These are phyloP conservation scores for Medicago ruthenica DNA, from an alignment of 306 rosid species.

Conservation along the genomic window DNA sequence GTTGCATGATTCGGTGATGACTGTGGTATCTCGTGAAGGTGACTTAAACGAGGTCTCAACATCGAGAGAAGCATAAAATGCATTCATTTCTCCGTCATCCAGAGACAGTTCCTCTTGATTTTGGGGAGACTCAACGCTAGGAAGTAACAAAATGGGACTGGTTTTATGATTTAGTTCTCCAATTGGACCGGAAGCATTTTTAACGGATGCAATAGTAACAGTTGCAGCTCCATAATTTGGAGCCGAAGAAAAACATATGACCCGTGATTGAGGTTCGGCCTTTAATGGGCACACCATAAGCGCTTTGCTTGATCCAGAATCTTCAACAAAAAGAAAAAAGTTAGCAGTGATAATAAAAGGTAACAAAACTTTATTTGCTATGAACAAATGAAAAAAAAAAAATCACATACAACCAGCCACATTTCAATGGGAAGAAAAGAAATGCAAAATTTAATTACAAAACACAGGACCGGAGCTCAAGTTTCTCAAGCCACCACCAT, in stretches of 20 bases:
- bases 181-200: conserved; percentile 19
- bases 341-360: conserved; percentile 16
- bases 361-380: background rate
- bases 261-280: conserved; percentile 48
- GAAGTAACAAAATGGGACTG: conserved; percentile 29
- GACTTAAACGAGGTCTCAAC: conserved; percentile 46
- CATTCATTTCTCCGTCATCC: conserved; percentile 57
- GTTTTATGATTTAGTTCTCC: conserved; percentile 38
- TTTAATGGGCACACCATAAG: conserved; percentile 51
- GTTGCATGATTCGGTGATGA: conserved; percentile 33
- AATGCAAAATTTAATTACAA: conserved; percentile 28
- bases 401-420: conserved; percentile 29
- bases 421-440: conserved; percentile 35
- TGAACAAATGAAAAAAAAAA: conserved; percentile 31
- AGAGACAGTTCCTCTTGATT: conserved; percentile 45
- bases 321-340: conserved; percentile 43
- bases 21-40: conserved; percentile 36
- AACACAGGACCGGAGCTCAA: conserved; percentile 1
- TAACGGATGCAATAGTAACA: conserved; percentile 27
- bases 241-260: conserved; percentile 32
- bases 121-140: conserved; percentile 41
- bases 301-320: conserved; percentile 41
- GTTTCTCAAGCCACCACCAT: conserved; percentile 12
- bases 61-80: conserved; percentile 59
- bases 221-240: conserved; percentile 36